These are phyloP conservation scores for Hemileia vastatrix DNA, from an alignment of 1,284 basidiomycete species.

Conservation along the genomic window DNA sequence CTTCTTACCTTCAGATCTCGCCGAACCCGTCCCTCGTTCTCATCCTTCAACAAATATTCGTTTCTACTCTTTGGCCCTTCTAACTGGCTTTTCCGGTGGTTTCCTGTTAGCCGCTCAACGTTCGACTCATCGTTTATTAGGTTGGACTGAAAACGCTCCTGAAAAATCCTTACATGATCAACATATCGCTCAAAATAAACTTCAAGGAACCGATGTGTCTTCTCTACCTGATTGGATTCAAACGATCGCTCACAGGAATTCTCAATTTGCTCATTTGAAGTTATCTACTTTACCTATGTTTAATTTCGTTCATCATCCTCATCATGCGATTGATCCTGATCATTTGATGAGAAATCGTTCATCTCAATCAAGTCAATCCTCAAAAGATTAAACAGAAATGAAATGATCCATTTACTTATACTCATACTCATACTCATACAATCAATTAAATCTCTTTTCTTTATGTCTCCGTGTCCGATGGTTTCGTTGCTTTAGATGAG, in stretches of 20 bases:
- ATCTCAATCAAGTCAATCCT: no score
- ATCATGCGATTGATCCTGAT: no score
- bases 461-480: no score
- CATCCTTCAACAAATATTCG: conserved; percentile 41
- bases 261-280: conserved; percentile 66
- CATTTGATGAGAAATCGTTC: no score
- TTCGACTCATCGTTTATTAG: conserved; percentile 94
- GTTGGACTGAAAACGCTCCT: conserved; percentile 78
- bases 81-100: conserved; percentile 67
- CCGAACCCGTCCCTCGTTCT: conserved; percentile 41
- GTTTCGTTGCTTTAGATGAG: no score
- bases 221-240: conserved; percentile 78
- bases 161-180: conserved; percentile 16
- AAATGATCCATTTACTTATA: no score
- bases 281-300: conserved; percentile 25
- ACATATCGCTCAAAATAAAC: conserved; percentile 30
- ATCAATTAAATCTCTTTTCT: no score
- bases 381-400: no score
- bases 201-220: conserved; percentile 61
- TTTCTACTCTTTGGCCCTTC: conserved; percentile 50
- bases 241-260: conserved; percentile 77
- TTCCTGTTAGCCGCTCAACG: conserved; percentile 90
- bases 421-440: no score
- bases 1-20: background rate
- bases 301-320: no score